Base-by-base conservation (phyloP, 495 filamentous ascomycete genomes). In the Schizothecium vesticola region DNA sequence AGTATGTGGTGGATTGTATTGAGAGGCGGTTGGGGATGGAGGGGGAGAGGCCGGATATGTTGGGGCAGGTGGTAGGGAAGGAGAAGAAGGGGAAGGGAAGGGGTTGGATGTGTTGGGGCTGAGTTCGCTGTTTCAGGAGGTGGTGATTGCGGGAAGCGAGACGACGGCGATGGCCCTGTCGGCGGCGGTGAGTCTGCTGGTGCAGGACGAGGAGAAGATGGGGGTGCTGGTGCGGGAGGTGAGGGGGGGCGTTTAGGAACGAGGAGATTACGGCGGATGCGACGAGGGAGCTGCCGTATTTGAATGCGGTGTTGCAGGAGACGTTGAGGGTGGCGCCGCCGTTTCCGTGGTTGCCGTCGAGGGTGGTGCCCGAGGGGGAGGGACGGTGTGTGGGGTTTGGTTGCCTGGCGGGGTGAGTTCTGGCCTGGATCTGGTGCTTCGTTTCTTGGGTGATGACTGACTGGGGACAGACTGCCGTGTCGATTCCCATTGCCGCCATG, bases 151-250 rank as follows among this genome's bases (percentile, higher is more conserved):
- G 11, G 74, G 72, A 2, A 83, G 81, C 0, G 87, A 89, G 66
- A 88, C 87, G 3, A 84, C 86, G 1, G 85, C 87, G 2, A 85
- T 86, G 0, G 25, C 80, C 0, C 73, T 90, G n/a, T 71, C 73
- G 2, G 80, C 78, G 6, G 70, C 74, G 2, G 80, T 81, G 1
- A 88, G 82, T 65, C 78, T 82, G 29, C 76, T 89, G 1, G 69
- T 83, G 8, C 79, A 68, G 19, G 74, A 84, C 57, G 83, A 79
- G 0, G 67, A 74, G 0, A 72, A 70, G 1, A 75, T 84, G 59
- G 63, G 70, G 8, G 78, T 74, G 61, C 77, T 87, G 8, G 67
- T 77, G 0, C 33, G 68, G 1, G 87, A 89, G 67, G 79, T 90
- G 9, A 78, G 83, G 7, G 59, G 26, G 67, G 1, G 59, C 76